These are phyloP conservation scores for Didymella arachidicola DNA, from an alignment of 2,329 filamentous ascomycete genomes.

Conservation along the genomic window DNA sequence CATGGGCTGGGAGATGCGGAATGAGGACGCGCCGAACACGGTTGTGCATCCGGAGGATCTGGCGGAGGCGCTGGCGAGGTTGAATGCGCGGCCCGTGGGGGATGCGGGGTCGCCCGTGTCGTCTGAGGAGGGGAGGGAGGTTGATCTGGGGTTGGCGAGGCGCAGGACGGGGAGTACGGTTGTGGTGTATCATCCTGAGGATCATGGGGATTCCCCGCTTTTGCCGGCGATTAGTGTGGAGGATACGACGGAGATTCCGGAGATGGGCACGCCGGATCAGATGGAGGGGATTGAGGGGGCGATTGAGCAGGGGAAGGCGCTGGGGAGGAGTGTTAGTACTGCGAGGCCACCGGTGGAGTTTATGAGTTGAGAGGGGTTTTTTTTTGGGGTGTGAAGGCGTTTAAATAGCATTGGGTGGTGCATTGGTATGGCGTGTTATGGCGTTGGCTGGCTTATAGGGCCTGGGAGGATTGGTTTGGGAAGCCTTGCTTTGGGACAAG, in stretches of 20 bases:
- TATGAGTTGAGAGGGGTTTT: slow-evolving; percentile 35
- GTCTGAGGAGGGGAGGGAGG: slow-evolving; percentile 29
- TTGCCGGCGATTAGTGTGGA: slow-evolving; percentile 70
- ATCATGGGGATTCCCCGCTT: slow-evolving; percentile 66
- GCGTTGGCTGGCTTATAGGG: slow-evolving; percentile 30
- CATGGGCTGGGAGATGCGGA: slow-evolving; percentile 69
- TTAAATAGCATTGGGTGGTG: slow-evolving; percentile 26
- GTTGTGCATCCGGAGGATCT: slow-evolving; percentile 70
- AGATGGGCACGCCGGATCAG: slow-evolving; percentile 55
- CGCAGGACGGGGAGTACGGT: slow-evolving; percentile 63
- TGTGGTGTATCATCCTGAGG: slow-evolving; percentile 68
- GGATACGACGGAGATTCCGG: slow-evolving; percentile 62
- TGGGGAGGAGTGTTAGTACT: slow-evolving; percentile 46
- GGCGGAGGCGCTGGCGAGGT: slow-evolving; percentile 62
- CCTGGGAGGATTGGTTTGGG: not conserved
- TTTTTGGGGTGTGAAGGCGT: slow-evolving; percentile 15
- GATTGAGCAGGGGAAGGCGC: slow-evolving; percentile 45
- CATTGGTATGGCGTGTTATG: slow-evolving; percentile 29
- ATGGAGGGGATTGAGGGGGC: slow-evolving; percentile 49
- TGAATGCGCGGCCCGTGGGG: slow-evolving; percentile 52
- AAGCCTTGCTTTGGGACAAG: no score
- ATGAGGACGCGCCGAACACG: slow-evolving; percentile 71
- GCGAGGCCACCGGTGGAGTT: slow-evolving; percentile 52
- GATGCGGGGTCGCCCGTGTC: slow-evolving; percentile 35
- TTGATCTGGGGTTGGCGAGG: slow-evolving; percentile 7